These are phyloP conservation scores for Gautieria morchelliformis DNA, from an alignment of 768 basidiomycete genomes.

Conservation along the genomic window DNA sequence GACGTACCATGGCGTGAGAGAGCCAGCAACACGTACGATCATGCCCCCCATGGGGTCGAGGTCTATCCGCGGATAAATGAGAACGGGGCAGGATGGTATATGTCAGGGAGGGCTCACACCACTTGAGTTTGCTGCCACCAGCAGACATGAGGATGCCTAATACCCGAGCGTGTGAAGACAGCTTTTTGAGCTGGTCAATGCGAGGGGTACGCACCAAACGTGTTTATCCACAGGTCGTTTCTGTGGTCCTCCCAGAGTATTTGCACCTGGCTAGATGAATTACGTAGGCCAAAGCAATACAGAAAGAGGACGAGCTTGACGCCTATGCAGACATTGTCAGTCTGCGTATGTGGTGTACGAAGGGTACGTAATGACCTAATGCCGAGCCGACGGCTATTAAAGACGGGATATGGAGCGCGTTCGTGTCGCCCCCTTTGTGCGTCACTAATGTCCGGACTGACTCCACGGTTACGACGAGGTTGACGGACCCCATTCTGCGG, in stretches of 20 bases:
- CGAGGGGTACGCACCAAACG: slow-evolving; percentile 41
- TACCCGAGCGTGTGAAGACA: slow-evolving; percentile 9
- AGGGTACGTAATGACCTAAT: slow-evolving; percentile 41
- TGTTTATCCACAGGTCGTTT: slow-evolving; percentile 84
- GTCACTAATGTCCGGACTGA: slow-evolving; percentile 64
- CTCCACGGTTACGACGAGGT: slow-evolving; percentile 85
- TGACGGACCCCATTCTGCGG: slow-evolving; percentile 78
- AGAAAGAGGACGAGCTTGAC: slow-evolving; percentile 82
- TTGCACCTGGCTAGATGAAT: slow-evolving; percentile 81
- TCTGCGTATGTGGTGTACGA: not conserved
- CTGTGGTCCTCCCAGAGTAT: slow-evolving; percentile 97
- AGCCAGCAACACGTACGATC: slow-evolving; percentile 47
- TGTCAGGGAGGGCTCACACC: slow-evolving; percentile 49
- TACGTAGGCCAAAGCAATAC: slow-evolving; percentile 74
- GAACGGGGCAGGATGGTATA: not conserved
- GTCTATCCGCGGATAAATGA: slow-evolving; percentile 27
- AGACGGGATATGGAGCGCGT: slow-evolving; percentile 69
- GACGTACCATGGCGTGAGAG: not conserved
- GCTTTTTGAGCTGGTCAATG: not conserved
- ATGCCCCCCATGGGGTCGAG: slow-evolving; percentile 74
- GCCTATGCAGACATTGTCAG: slow-evolving; percentile 33
- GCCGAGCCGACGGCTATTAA: slow-evolving; percentile 78
- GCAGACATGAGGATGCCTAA: slow-evolving; percentile 81
- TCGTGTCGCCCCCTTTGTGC: slow-evolving; percentile 39
- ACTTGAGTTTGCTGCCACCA: slow-evolving; percentile 67